Evolutionary conservation across 2,329 filamentous ascomycete species (phyloP).

Genomic region (Fusarium pseudoanthophilum): DNA sequence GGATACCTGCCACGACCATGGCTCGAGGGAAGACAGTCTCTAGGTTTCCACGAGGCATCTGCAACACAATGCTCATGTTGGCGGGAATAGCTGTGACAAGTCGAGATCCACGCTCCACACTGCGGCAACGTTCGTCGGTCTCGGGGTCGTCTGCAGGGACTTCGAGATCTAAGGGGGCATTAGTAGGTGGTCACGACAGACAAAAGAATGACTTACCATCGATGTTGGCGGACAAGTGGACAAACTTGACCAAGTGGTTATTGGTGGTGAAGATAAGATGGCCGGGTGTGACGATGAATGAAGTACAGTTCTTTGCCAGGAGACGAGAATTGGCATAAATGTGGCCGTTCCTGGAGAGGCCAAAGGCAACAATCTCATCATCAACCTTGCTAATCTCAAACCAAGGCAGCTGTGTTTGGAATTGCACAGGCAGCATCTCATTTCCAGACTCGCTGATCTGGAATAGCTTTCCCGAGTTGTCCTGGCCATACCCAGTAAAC

Average conservation of each 20-base stretch:
- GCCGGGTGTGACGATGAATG: constrained; percentile 81
- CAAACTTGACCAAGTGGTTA: constrained; percentile 92
- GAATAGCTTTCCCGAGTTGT: constrained; percentile 58
- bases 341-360: constrained; percentile 79
- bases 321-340: constrained; percentile 81
- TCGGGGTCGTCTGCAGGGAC: constrained; percentile 90
- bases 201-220: constrained; percentile 63
- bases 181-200: constrained; percentile 15
- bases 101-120: constrained; percentile 87
- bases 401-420: constrained; percentile 63
- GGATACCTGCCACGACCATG: constrained; percentile 90
- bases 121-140: constrained; percentile 90
- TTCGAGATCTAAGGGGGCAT: constrained; percentile 72
- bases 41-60: constrained; percentile 95
- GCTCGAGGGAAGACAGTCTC: constrained; percentile 95
- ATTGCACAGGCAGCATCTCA: constrained; percentile 52
- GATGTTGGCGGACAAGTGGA: constrained; percentile 74
- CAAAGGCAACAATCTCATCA: constrained; percentile 61
- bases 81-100: constrained; percentile 91
- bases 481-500: constrained; percentile 57
- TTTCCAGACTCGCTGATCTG: constrained; percentile 49
- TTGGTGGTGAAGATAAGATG: constrained; percentile 94
- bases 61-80: constrained; percentile 84
- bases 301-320: constrained; percentile 89
- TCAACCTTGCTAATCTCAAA: constrained; percentile 59